Evolutionary conservation across 1,284 basidiomycete genomes (phyloP), one percentile per base, ranked within the genome.

Genomic region (Cystodermella granulosa): DNA sequence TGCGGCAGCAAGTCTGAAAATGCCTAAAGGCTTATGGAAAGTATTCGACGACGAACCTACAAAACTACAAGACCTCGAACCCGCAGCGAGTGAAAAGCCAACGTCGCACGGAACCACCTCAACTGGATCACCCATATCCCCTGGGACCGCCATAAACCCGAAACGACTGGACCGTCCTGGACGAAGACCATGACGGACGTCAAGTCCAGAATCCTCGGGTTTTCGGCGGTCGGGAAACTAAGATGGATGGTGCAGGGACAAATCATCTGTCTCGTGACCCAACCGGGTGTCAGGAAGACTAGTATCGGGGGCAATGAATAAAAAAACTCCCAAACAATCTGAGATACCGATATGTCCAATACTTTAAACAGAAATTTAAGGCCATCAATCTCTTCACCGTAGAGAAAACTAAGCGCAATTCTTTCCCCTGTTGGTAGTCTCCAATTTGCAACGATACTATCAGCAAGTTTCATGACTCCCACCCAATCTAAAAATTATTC

Each of bases 161-260:
- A 98, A 66, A 93, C 57, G 95, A 95, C 0, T 80, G 81, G 54
- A 76, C 72, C 45, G 92, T 98, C 1, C 79, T 98, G 17, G 90
- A 98, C 58, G 92, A 93, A 61, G 95, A 98, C 63, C 95, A 98
- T 65, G 98, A 98, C 59, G 95, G 95, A 98, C 61, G 85, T 98
- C 63, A 98, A 99, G 68, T 89, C 95, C 52, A 87, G 95, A 26
- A 98, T 99, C 51, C 80, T 98, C 39, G 95, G 98, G 66, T 99
- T 98, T 76, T 79, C 98, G 34, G 96, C 96, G 0, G 94, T 98
- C 11, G 94, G 94, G 39, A 98, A 98, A 69, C 79, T 99, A 5
- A 81, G 92, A 23, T 95, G 95, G 8, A 94, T 88, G 0, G 93
- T 98, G 0, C 68, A 98, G 63, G 95, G 95, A 58, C 98, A 98